Conservation (phyloP, 2,329 filamentous ascomycete genomes). For the Colletotrichum camelliae region DNA sequence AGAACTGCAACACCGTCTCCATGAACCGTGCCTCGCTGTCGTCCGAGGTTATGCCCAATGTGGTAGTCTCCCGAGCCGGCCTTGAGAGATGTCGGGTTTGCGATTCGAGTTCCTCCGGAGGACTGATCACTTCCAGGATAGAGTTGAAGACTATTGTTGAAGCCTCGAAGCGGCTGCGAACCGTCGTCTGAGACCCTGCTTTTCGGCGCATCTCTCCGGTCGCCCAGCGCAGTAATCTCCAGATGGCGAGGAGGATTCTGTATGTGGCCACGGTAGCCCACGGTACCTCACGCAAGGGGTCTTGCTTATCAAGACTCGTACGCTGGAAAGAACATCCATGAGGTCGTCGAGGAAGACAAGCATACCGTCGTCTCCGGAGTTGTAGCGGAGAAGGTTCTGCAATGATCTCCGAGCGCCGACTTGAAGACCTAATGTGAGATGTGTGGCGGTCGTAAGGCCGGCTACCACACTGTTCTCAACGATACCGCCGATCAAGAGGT, state of each 20-base stretch:
- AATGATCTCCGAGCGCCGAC: slow-evolving; percentile 31
- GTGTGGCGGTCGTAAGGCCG: slow-evolving; percentile 35
- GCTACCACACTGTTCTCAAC: slow-evolving; percentile 35
- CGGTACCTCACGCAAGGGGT: slow-evolving; percentile 29
- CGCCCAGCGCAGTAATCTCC: slow-evolving; percentile 32
- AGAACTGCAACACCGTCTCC: slow-evolving; percentile 21
- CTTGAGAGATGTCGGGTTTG: background rate
- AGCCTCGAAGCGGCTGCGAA: slow-evolving; percentile 25
- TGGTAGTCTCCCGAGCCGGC: background rate
- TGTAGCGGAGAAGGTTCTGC: slow-evolving; percentile 25
- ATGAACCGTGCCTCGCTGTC: slow-evolving; percentile 19
- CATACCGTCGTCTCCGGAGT: slow-evolving; percentile 30
- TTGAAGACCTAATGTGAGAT: slow-evolving; percentile 30
- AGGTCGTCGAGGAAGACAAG: slow-evolving; percentile 32
- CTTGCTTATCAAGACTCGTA: slow-evolving; percentile 3
- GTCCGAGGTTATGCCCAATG: slow-evolving; percentile 10
- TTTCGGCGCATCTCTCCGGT: slow-evolving; percentile 28
- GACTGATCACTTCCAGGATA: slow-evolving; percentile 25
- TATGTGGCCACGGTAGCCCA: slow-evolving; percentile 34
- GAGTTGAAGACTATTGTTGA: slow-evolving; percentile 30
- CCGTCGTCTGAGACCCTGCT: slow-evolving; percentile 19
- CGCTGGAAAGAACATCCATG: slow-evolving; percentile 23
- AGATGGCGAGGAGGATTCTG: slow-evolving; percentile 33
- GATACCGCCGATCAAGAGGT: slow-evolving; percentile 37
- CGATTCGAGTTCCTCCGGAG: background rate